Evolutionary conservation across 257 asterid species (phyloP).

Genomic region (Mitragyna speciosa): DNA sequence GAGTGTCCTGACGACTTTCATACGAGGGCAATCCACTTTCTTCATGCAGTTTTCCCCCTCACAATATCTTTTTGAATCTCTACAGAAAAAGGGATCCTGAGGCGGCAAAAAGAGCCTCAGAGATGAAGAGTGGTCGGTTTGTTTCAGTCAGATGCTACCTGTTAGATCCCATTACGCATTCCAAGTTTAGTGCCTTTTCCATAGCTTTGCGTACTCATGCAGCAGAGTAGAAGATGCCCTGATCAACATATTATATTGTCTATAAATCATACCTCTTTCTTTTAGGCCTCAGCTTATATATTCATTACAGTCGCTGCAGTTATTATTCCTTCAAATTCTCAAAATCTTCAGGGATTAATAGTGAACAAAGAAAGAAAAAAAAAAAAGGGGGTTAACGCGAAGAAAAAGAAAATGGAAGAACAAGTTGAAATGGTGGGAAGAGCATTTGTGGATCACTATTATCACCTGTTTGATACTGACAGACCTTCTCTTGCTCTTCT

Average conservation of each 20-base stretch:
- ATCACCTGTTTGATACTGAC: conserved; percentile 42
- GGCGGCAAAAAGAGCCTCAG: conserved; percentile 16
- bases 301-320: background rate
- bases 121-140: conserved; percentile 11
- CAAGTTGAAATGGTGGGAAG: conserved; percentile 42
- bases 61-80: background rate
- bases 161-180: background rate
- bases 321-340: conserved; percentile 1
- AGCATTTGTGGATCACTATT: conserved; percentile 57
- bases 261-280: background rate
- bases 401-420: conserved; percentile 37
- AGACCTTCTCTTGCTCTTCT: conserved; percentile 36
- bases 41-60: background rate
- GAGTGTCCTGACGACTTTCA: too few species aligned
- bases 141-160: conserved; percentile 17
- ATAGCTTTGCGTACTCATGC: conserved; percentile 45
- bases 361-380: background rate
- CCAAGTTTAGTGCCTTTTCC: background rate
- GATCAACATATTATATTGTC: conserved; percentile 9
- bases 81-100: conserved; percentile 8
- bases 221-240: conserved; percentile 45
- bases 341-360: background rate
- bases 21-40: background rate
- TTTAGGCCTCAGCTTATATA: background rate
- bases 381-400: background rate